Base-by-base conservation (phyloP, 129 eudicot genomes). In the Ambrosia trifida region DNA sequence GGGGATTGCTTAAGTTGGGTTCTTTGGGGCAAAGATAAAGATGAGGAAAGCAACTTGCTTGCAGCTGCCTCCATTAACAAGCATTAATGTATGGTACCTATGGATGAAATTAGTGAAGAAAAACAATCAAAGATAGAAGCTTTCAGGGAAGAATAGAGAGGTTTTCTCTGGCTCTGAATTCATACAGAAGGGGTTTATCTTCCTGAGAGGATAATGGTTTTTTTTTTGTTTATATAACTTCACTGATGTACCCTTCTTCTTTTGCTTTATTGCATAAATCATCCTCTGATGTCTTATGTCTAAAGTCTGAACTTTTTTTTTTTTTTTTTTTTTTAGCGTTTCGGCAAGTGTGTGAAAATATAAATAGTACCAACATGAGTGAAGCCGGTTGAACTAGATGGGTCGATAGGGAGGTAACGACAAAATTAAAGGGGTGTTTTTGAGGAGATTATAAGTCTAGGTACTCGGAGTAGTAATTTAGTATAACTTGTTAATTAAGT, bases 181-280 rank as follows among this genome's bases (percentile, higher is more conserved):
- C 77, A 78, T 78, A 46, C 41, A 66, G 36, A 77, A 70, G 75
- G 81, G 72, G 76, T 78, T 78, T 78, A 78, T 78, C 81, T 78
- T 70, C 66, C 53, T 57, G 70, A 63, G 65, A 62, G 81, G 81
- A 78, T 78, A 78, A 70, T 70, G 77, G 77, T 51, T 52, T 78
- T 51, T 52, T 78, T 52, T 12, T 9, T 10, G 50, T 8, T 64
- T 70, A 70, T 53, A 78, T 52, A 57, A 72, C 13, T 63, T 70
- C 66, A 63, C 50, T 1, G 5, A 4, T 78, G 53, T 70, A 49
- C 50, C 81, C 77, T 51, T 78, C 0, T 0, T 70, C 72, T 70
- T 70, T 64, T 40, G 32, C 28, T 28, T 28, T 63, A 14, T 78
- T 30, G 66, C 67, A 78, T 31, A 51, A 6, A 7, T 41, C 35